A percentile compares a stretch with the other conserved stretches of the same genome.
phyloP scores from a whole-genome alignment of 257 asterid species.

The Solanum verrucosum region DNA sequence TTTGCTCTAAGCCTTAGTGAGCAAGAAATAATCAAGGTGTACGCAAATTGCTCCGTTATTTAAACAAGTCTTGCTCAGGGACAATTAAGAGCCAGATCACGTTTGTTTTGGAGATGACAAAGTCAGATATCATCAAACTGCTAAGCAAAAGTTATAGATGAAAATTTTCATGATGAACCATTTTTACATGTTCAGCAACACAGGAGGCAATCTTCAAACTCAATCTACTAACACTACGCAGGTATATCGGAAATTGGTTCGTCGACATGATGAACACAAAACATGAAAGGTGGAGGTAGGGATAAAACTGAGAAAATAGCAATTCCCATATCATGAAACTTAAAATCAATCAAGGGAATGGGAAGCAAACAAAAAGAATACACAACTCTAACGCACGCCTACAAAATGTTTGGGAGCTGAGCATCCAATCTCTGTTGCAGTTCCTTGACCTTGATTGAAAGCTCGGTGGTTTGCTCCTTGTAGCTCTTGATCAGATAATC shows the following conservation, averaged over 20 bases:
- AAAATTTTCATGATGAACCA: background rate
- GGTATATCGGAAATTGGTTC: background rate
- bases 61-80: background rate
- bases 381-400: conserved; percentile 30
- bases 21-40: background rate
- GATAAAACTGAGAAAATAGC: background rate
- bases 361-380: conserved; percentile 34
- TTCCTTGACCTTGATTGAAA: conserved; percentile 64
- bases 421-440: conserved; percentile 79
- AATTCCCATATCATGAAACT: conserved; percentile 27
- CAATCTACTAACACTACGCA: background rate
- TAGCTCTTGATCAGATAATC: conserved; percentile 77
- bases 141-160: background rate
- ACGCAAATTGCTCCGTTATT: background rate
- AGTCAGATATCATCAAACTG: background rate
- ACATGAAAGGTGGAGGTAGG: background rate
- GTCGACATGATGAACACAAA: background rate
- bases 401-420: conserved; percentile 76
- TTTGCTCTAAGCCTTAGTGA: background rate
- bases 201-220: background rate
- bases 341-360: conserved; percentile 7
- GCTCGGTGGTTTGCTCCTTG: conserved; percentile 81
- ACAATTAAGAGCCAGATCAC: background rate
- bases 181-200: background rate
- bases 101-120: background rate